Evolutionary conservation across 768 basidiomycete species (phyloP).

Genomic region (Phaeotremella skinneri): DNA sequence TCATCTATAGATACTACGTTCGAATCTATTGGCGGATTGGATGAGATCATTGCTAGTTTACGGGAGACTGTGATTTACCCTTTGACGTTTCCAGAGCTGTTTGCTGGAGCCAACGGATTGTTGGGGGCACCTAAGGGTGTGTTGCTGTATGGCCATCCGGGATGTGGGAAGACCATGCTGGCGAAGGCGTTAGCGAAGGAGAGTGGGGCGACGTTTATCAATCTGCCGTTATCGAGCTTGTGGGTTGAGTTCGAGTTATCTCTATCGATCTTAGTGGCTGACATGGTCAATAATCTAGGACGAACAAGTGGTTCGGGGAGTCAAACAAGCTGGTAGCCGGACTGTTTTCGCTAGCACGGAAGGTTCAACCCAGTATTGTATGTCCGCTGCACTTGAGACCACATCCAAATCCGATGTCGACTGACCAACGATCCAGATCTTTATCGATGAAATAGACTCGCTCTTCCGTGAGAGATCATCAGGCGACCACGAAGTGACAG

Average conservation of each 20-base stretch:
- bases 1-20: slow-evolving; percentile 42
- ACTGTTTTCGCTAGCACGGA: slow-evolving; percentile 86
- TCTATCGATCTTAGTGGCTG: background rate
- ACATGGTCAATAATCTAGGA: slow-evolving; percentile 23
- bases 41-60: slow-evolving; percentile 80
- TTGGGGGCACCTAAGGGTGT: slow-evolving; percentile 93
- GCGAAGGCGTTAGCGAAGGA: slow-evolving; percentile 97
- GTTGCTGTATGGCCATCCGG: slow-evolving; percentile 90
- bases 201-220: slow-evolving; percentile 94
- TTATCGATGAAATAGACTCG: slow-evolving; percentile 98
- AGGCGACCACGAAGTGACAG: slow-evolving; percentile 94
- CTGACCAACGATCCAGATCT: slow-evolving; percentile 62
- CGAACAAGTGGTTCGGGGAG: slow-evolving; percentile 71
- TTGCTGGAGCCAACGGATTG: slow-evolving; percentile 63
- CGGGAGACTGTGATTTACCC: slow-evolving; percentile 96
- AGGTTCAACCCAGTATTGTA: slow-evolving; percentile 83
- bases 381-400: slow-evolving; percentile 13
- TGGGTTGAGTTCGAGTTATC: slow-evolving; percentile 22
- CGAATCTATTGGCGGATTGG: slow-evolving; percentile 86
- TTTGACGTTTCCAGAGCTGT: slow-evolving; percentile 82
- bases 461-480: slow-evolving; percentile 83
- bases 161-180: slow-evolving; percentile 99
- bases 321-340: slow-evolving; percentile 94
- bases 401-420: background rate
- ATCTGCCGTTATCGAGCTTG: slow-evolving; percentile 70